A percentile compares a stretch with the other conserved stretches of the same genome.
Evolutionary conservation across 2,329 filamentous ascomycete species (phyloP).

Genomic region (Beauveria pseudobassiana): DNA sequence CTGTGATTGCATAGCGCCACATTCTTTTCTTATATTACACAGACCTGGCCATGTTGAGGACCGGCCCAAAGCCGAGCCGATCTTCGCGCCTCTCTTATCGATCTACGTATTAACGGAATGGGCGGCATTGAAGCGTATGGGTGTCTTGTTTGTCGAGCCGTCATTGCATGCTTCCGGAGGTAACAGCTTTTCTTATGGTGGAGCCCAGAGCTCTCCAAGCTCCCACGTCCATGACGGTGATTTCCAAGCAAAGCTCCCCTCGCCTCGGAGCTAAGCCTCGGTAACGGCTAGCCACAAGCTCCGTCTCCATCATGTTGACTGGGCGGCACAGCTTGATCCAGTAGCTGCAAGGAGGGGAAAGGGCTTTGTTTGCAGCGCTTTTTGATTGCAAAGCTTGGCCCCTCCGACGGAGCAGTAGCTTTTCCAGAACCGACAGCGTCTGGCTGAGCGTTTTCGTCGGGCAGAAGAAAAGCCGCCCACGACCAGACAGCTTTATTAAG

Average conservation of each 20-base stretch:
- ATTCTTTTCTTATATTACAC: too few species aligned
- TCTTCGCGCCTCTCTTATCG: too few species aligned
- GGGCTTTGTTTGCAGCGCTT: too few species aligned
- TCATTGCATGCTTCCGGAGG: not conserved
- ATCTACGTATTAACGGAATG: too few species aligned
- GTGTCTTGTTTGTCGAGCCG: not conserved
- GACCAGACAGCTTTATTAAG: slow-evolving; percentile 8
- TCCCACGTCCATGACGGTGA: not conserved
- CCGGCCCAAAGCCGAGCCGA: too few species aligned
- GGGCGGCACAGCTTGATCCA: not conserved
- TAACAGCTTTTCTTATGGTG: not conserved
- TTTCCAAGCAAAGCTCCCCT: not conserved
- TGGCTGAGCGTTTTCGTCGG: not conserved
- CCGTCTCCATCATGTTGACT: not conserved
- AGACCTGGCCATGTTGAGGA: too few species aligned
- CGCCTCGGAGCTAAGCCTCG: slow-evolving; percentile 10
- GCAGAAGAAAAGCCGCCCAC: not conserved
- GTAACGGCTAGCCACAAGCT: not conserved
- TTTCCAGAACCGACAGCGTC: not conserved
- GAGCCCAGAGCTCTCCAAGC: slow-evolving; percentile 2
- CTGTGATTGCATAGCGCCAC: too few species aligned
- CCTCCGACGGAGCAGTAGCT: not conserved
- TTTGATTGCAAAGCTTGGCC: not conserved
- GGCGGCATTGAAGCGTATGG: too few species aligned
- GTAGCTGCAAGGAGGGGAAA: too few species aligned